These are phyloP conservation scores for Linnemannia hyalina DNA, from an alignment of 192 early-diverging fungal genomes.

Conservation along the genomic window DNA sequence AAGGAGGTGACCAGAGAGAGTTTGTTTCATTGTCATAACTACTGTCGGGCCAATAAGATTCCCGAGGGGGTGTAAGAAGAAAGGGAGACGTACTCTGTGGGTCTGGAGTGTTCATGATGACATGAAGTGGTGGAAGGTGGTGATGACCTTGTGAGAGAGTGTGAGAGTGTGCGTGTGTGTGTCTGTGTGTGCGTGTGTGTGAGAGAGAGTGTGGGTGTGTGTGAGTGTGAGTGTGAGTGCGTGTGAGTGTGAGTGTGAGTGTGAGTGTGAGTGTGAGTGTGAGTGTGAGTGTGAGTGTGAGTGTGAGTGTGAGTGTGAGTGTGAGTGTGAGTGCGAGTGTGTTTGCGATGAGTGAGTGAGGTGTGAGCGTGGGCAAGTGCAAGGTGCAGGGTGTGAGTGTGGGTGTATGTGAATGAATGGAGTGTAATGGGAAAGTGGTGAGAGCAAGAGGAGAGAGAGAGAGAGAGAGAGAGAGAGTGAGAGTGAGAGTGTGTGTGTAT, in stretches of 20 bases:
- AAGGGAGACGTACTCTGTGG: neutral
- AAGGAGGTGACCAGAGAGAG: too few species aligned
- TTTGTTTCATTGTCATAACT: too few species aligned
- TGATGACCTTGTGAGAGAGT: neutral
- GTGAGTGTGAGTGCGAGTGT: neutral
- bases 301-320: neutral
- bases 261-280: neutral
- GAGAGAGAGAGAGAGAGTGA: too few species aligned
- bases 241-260: neutral
- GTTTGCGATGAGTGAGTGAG: neutral
- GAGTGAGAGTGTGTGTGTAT: too few species aligned
- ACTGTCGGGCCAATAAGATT: too few species aligned
- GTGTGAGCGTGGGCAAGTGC: too few species aligned
- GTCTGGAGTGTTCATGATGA: conserved; percentile 6
- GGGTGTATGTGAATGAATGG: neutral
- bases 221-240: neutral
- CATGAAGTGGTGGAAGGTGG: neutral
- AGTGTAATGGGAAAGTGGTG: neutral
- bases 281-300: neutral
- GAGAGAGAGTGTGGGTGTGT: too few species aligned
- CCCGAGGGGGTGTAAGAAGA: neutral
- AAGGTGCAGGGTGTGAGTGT: neutral
- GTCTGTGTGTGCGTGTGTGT: neutral
- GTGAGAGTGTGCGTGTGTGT: neutral
- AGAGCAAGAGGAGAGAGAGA: too few species aligned